Evolutionary conservation across 1,284 basidiomycete species (phyloP), one percentile per base, ranked within the genome.

Genomic region (Jaminaea rosea): DNA sequence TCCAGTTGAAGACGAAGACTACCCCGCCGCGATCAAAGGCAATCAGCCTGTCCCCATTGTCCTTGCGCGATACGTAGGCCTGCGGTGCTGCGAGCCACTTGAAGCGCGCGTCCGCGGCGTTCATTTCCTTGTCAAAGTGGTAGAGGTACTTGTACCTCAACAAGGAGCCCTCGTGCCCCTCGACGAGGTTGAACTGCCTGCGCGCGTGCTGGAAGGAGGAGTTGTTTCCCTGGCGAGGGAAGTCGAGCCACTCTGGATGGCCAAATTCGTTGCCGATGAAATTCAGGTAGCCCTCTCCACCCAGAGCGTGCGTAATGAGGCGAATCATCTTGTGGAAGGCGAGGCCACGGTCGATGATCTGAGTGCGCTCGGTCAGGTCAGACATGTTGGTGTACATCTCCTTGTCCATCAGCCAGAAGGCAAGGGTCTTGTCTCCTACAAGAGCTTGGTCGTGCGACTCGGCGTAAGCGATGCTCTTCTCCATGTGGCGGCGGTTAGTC

Each of bases 381-480:
- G 89, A 94, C 93, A 98, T 98, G 77, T 69, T 69, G 46, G 67
- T 69, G 49, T 69, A 69, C 93, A 98, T 98, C 75, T 97, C 93
- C 77, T 94, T 93, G 77, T 98, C 93, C 93, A 98, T 98, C 50
- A 98, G 76, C 93, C 93, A 98, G 77, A 98, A 98, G 1, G 93
- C 93, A 29, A 97, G 73, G 0, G 93, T 97, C 79, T 97, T 97
- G 78, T 98, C 93, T 4, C 93, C 93, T 0, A 98, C 93, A 27
- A 98, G 81, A 15, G 93, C 93, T 75, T 98, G 93, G 75, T 97
- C 93, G 67, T 97, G 93, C 67, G 87, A 90, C 77, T 98, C 93
- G 46, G 88, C 88, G 69, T 97, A 97, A 0, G 91, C 88, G 47
- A 98, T 84, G 58, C 86, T 90, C 77, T 85, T 90, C 77, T 98